Evolutionary conservation across 768 basidiomycete species (phyloP).

Genomic region (Postia placenta): DNA sequence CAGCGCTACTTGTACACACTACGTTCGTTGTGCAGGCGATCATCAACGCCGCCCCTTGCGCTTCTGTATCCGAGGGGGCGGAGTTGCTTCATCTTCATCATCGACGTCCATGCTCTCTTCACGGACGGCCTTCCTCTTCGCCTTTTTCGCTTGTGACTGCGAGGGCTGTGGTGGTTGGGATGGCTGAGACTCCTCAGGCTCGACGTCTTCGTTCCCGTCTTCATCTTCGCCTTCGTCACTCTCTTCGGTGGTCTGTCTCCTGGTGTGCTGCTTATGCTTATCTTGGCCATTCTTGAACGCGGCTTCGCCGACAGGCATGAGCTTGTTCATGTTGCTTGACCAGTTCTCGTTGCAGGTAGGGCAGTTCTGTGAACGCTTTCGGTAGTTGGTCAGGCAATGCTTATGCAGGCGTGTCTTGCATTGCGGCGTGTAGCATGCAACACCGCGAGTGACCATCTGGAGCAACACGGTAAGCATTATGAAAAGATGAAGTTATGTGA

Average conservation of each 20-base stretch:
- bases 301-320: conserved; percentile 60
- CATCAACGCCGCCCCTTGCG: conserved; percentile 11
- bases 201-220: conserved; percentile 33
- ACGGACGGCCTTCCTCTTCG: conserved; percentile 20
- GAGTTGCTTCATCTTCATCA: conserved; percentile 27
- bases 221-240: conserved; percentile 38
- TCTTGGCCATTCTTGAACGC: conserved; percentile 57
- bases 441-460: conserved; percentile 65
- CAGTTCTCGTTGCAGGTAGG: conserved; percentile 55
- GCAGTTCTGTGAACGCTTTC: conserved; percentile 39
- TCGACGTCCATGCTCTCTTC: conserved; percentile 38
- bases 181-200: conserved; percentile 22
- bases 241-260: conserved; percentile 5
- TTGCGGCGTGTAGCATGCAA: conserved; percentile 51
- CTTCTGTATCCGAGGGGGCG: conserved; percentile 13
- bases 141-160: conserved; percentile 20
- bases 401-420: conserved; percentile 62
- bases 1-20: too few species aligned
- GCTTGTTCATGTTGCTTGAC: conserved; percentile 42
- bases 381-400: conserved; percentile 55
- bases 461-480: neutral
- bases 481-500: neutral
- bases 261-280: conserved; percentile 26
- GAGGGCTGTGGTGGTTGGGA: conserved; percentile 19
- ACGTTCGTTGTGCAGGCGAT: neutral